Percentiles rank a stretch among this genome's conserved stretches.
phyloP scores from a whole-genome alignment of 441 rosid species.

The Euphorbia celastroides region DNA sequence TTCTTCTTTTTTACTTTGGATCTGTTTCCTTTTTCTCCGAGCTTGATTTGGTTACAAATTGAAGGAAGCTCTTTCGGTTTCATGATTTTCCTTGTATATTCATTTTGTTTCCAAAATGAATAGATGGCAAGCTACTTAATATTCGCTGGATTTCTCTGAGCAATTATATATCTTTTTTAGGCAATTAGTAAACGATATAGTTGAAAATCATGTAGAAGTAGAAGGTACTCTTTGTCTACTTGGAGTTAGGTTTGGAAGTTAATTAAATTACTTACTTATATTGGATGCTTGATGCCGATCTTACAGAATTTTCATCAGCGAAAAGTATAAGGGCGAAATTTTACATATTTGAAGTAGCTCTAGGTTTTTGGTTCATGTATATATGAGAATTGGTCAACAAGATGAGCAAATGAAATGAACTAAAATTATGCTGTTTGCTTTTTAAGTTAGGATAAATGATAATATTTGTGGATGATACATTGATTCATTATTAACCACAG shows the following conservation, averaged over 20 bases:
- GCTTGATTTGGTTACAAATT: conserved; percentile 10
- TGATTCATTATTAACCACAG: not conserved
- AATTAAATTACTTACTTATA: not conserved
- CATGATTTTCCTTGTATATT: conserved; percentile 16
- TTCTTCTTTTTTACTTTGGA: not conserved
- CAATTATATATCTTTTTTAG: too few relatives aligned
- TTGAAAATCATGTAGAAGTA: not conserved
- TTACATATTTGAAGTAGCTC: not conserved
- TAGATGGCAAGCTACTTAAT: conserved; percentile 1
- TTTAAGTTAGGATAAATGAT: not conserved
- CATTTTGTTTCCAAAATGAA: not conserved
- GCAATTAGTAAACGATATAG: too few relatives aligned
- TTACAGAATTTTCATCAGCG: not conserved
- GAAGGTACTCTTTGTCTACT: not conserved
- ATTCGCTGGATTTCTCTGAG: not conserved
- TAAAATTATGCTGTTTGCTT: not conserved
- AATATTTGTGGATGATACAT: not conserved
- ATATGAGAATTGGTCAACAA: not conserved
- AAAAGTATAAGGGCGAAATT: not conserved
- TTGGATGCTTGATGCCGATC: not conserved
- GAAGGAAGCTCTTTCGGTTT: conserved; percentile 3
- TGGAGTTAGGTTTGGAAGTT: not conserved
- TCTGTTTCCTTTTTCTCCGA: conserved; percentile 1
- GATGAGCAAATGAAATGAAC: not conserved
- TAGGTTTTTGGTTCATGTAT: not conserved